Base-by-base conservation (phyloP, 208 protist species). In the Acanthamoeba sp. region DNA sequence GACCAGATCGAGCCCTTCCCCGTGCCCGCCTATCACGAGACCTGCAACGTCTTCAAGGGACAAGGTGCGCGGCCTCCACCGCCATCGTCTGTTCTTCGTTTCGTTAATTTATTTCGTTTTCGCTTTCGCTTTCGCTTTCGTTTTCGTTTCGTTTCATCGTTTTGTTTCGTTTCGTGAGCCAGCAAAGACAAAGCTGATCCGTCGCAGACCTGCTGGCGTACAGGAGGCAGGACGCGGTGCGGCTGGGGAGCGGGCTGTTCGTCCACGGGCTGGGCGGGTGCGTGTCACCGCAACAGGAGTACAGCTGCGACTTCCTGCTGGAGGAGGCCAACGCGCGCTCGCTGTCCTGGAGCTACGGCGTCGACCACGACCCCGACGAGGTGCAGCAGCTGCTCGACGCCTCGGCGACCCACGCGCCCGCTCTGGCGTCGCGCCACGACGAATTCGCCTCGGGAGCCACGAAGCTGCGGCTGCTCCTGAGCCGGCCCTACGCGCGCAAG, bases 31-130 rank as follows among this genome's bases (percentile, higher is more conserved):
- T 55, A 84, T 38, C 34, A 34, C 5, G 29, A 84, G 73, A 20
- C 73, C 42, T 84, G 73, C 73, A 84, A 84, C n/a, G 9, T 84
- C 4, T 84, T 84, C 42, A 84, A 84, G 29, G 73, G 73, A 3
- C 38, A 84, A 55, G 73, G 73, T 84, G 18, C 55, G 55, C 18
- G 5, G n/a, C n/a, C n/a, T n/a, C n/a, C n/a, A n/a, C 45, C 45
- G 12, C 45, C 12, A 14, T 50, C 45, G 45, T 50, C 12, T 7
- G 45, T 50, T 6, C 18, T 1, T 14, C 42, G 45, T n/a, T n/a
- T n/a, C n/a, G n/a, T n/a, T n/a, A n/a, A n/a, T n/a, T n/a, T n/a
- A n/a, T n/a, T n/a, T n/a, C n/a, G n/a, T n/a, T n/a, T n/a, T n/a
- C n/a, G n/a, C n/a, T n/a, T n/a, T n/a, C n/a, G n/a, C n/a, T n/a